Evolutionary conservation across 352 stramenopile genomes (phyloP).

Genomic region (Globisporangium polare): DNA sequence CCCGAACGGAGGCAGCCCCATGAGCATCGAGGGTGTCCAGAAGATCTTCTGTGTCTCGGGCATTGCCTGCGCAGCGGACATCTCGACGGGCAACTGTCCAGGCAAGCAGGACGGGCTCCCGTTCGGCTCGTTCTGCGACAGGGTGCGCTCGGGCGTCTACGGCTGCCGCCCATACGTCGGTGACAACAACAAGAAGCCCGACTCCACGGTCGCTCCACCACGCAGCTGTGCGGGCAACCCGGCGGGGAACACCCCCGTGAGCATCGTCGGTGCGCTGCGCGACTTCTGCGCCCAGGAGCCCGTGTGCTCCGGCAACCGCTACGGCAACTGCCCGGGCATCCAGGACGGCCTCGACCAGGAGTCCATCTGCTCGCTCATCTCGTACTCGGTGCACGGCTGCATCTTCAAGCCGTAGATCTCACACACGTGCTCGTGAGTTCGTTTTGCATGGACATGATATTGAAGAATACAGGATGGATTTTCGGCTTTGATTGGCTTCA

Average conservation of each 20-base stretch:
- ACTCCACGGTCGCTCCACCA: neutral
- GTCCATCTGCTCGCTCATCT: neutral
- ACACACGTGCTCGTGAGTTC: too few species aligned
- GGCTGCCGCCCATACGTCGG: neutral
- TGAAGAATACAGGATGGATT: too few species aligned
- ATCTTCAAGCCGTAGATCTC: too few species aligned
- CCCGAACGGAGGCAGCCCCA: neutral
- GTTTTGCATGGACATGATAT: too few species aligned
- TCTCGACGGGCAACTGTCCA: constrained; percentile 5
- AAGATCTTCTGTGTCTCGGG: neutral
- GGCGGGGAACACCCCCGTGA: constrained; percentile 5
- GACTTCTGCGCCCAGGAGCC: constrained; percentile 2
- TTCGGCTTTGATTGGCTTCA: too few species aligned
- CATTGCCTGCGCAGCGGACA: constrained; percentile 8
- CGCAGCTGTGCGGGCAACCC: neutral
- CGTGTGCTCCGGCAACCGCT: neutral
- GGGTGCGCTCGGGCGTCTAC: constrained; percentile 2
- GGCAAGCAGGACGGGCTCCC: neutral
- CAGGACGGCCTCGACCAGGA: constrained; percentile 3
- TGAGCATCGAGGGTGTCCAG: neutral
- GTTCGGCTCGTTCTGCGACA: constrained; percentile 7
- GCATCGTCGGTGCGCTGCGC: constrained; percentile 2
- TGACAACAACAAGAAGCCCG: neutral
- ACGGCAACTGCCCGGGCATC: constrained; percentile 9
- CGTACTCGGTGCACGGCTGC: neutral